Percentiles rank a stretch among this genome's conserved stretches.
These are phyloP conservation scores for Mariannaea elegans DNA, from an alignment of 2,329 filamentous ascomycete species.

Conservation along the genomic window DNA sequence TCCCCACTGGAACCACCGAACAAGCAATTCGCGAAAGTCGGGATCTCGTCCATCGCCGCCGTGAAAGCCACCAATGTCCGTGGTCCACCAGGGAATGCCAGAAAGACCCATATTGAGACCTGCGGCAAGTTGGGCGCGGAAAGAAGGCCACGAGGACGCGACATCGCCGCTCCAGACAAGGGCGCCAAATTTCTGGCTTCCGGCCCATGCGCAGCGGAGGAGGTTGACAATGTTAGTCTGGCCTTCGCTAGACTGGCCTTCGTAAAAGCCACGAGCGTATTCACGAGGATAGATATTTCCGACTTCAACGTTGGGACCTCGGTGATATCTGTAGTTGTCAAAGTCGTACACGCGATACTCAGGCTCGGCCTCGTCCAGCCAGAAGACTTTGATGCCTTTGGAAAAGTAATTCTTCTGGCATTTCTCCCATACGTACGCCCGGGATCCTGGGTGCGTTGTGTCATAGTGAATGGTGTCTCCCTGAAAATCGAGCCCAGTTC, in stretches of 20 bases:
- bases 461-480: conserved; percentile 70
- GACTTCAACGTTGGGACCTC: conserved; percentile 50
- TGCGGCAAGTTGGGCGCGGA: conserved; percentile 68
- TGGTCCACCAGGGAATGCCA: conserved; percentile 75
- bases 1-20: conserved; percentile 76
- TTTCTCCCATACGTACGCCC: conserved; percentile 67
- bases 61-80: conserved; percentile 76
- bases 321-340: conserved; percentile 63
- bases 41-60: conserved; percentile 66
- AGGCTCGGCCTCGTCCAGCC: conserved; percentile 75
- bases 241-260: conserved; percentile 63
- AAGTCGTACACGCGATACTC: conserved; percentile 73
- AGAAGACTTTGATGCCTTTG: conserved; percentile 71
- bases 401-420: conserved; percentile 68
- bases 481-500: conserved; percentile 66
- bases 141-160: conserved; percentile 67
- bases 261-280: conserved; percentile 68
- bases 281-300: conserved; percentile 69
- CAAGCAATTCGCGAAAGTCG: conserved; percentile 69
- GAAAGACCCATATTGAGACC: conserved; percentile 73
- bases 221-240: conserved; percentile 67
- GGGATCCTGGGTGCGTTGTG: conserved; percentile 67
- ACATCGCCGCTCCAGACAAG: conserved; percentile 76
- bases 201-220: conserved; percentile 59
- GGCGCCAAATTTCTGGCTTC: conserved; percentile 69